Evolutionary conservation across 805 yeast species (phyloP).

Genomic region (Teunomyces cretensis): DNA sequence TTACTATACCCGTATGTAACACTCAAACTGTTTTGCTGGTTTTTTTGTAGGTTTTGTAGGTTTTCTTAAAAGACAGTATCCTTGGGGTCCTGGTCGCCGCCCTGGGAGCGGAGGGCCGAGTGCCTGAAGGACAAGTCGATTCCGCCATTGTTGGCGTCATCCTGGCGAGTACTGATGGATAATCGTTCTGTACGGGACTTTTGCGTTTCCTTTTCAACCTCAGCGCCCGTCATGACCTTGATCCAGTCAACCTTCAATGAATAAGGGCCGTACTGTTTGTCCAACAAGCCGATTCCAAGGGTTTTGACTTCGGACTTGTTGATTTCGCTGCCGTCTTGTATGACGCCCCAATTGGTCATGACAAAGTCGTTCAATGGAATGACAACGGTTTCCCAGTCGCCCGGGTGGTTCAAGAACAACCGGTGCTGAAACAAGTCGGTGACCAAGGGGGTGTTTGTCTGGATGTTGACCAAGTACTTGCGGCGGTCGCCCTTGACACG

Average conservation of each 20-base stretch:
- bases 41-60: background rate
- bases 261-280: slow-evolving; percentile 75
- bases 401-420: slow-evolving; percentile 66
- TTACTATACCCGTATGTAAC: background rate
- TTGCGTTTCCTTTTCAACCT: slow-evolving; percentile 41
- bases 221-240: slow-evolving; percentile 62
- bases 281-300: slow-evolving; percentile 75
- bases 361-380: slow-evolving; percentile 79
- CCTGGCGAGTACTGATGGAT: slow-evolving; percentile 12
- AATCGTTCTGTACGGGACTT: slow-evolving; percentile 30
- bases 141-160: slow-evolving; percentile 10
- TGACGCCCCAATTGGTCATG: slow-evolving; percentile 77
- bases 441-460: slow-evolving; percentile 73
- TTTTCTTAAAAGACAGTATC: slow-evolving; percentile 27
- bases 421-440: slow-evolving; percentile 85
- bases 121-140: slow-evolving; percentile 7
- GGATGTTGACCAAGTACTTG: slow-evolving; percentile 75
- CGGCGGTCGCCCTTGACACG: slow-evolving; percentile 73
- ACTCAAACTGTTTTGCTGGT: background rate
- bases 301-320: slow-evolving; percentile 67
- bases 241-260: slow-evolving; percentile 69
- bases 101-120: slow-evolving; percentile 16
- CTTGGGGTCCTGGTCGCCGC: slow-evolving; percentile 32
- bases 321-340: slow-evolving; percentile 50
- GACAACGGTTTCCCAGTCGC: slow-evolving; percentile 81